Evolutionary conservation across 2,329 filamentous ascomycete genomes (phyloP).

Genomic region (Thelonectria discophora): DNA sequence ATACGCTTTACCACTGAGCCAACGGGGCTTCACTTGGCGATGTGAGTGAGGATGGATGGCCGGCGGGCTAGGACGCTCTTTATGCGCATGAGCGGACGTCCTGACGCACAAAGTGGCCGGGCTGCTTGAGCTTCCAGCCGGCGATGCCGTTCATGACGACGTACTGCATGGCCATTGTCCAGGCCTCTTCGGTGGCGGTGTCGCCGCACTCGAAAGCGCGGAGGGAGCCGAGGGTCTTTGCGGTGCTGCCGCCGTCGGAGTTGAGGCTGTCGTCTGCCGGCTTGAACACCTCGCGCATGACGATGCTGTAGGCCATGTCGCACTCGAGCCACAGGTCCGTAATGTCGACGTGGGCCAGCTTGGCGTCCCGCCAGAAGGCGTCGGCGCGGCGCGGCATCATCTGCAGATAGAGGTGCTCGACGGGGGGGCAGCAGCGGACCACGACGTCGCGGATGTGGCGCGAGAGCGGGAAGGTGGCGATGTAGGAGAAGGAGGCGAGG

Average conservation of each 20-base stretch:
- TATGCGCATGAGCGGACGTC: neutral
- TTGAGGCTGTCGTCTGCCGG: no score
- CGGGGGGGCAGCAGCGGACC: slow-evolving; percentile 56
- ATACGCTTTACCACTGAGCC: slow-evolving; percentile 27
- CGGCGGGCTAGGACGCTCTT: neutral
- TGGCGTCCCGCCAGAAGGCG: slow-evolving; percentile 49
- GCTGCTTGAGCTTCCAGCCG: slow-evolving; percentile 55
- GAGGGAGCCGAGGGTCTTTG: no score
- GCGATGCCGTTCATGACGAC: slow-evolving; percentile 47
- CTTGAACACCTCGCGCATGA: slow-evolving; percentile 54
- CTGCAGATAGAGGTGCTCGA: slow-evolving; percentile 65
- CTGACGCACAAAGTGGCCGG: slow-evolving; percentile 55
- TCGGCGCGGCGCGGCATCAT: slow-evolving; percentile 51
- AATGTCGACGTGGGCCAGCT: slow-evolving; percentile 51
- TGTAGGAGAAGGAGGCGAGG: slow-evolving; percentile 64
- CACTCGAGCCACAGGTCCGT: slow-evolving; percentile 64
- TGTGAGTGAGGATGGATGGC: neutral
- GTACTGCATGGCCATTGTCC: slow-evolving; percentile 56
- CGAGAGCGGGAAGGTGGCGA: slow-evolving; percentile 73
- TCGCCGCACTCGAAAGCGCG: slow-evolving; percentile 61
- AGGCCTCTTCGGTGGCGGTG: slow-evolving; percentile 54
- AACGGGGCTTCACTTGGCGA: slow-evolving; percentile 11
- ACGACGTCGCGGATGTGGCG: slow-evolving; percentile 64
- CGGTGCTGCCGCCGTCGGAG: no score
- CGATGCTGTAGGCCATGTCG: slow-evolving; percentile 58